Evolutionary conservation across 2,329 filamentous ascomycete genomes (phyloP).

Genomic region (Fusarium pilosicola): DNA sequence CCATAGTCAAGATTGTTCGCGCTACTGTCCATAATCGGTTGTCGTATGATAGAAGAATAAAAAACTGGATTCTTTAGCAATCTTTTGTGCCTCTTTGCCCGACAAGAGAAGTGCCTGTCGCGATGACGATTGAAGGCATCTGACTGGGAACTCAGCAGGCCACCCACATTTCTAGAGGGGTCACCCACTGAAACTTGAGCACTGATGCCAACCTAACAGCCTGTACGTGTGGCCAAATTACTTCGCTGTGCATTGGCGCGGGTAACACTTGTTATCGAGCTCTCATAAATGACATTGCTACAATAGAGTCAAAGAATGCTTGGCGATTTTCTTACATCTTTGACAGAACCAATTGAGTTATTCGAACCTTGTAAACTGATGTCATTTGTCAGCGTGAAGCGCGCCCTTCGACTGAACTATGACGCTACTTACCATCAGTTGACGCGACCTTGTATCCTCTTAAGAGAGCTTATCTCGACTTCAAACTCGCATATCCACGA

Average conservation of each 20-base stretch:
- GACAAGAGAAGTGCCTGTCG: no score
- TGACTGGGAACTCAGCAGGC: not conserved
- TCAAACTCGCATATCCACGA: rapidly evolving
- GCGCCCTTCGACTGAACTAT: not conserved
- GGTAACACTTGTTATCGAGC: not conserved
- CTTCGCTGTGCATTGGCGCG: not conserved
- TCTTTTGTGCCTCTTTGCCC: rapidly evolving
- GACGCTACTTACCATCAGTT: not conserved
- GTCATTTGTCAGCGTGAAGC: constrained; percentile 5
- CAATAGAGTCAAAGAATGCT: not conserved
- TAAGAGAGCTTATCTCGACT: not conserved
- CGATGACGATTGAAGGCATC: no score
- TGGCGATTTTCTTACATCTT: not conserved
- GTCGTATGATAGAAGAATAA: not conserved
- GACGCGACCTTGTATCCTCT: no score
- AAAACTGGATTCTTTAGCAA: not conserved
- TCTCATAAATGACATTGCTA: not conserved
- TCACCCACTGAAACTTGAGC: rapidly evolving
- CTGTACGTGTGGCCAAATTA: no score
- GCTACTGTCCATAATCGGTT: no score
- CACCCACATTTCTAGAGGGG: no score
- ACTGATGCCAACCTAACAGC: not conserved
- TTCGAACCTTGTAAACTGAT: not conserved
- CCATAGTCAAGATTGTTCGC: not conserved
- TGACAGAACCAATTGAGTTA: not conserved